Conservation (phyloP, 805 yeast genomes). For the Saturnispora hagleri region DNA sequence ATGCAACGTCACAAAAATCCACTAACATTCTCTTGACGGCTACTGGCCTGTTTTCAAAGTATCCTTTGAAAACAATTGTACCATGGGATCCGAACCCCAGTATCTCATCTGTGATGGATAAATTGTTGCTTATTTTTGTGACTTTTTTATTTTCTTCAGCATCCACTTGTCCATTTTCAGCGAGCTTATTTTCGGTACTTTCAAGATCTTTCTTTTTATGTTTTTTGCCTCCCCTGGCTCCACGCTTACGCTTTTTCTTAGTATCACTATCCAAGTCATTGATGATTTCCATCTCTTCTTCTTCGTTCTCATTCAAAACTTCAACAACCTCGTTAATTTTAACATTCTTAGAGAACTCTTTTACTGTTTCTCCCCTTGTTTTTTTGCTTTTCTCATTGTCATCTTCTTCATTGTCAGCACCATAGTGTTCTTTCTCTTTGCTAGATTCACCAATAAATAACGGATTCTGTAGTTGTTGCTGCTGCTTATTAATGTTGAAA, state of each 20-base stretch:
- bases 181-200: not conserved
- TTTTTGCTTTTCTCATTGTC: slow-evolving; percentile 8
- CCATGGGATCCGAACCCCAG: slow-evolving; percentile 96
- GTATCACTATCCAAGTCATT: slow-evolving; percentile 9
- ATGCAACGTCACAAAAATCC: slow-evolving; percentile 89
- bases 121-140: slow-evolving; percentile 28
- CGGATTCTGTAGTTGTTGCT: not conserved
- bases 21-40: slow-evolving; percentile 92
- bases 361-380: not conserved
- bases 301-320: slow-evolving; percentile 1
- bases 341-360: not conserved
- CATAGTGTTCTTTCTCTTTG: not conserved
- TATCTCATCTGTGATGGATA: slow-evolving; percentile 61
- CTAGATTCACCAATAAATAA: not conserved
- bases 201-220: slow-evolving; percentile 30
- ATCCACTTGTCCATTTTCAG: slow-evolving; percentile 1
- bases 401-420: slow-evolving; percentile 14
- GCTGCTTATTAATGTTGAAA: not conserved
- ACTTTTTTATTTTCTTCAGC: slow-evolving; percentile 4
- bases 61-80: slow-evolving; percentile 85
- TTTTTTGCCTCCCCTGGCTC: slow-evolving; percentile 76
- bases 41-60: slow-evolving; percentile 86
- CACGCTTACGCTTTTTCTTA: slow-evolving; percentile 60
- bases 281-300: slow-evolving; percentile 1
- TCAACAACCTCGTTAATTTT: slow-evolving; percentile 8